Evolutionary conservation across 1,284 basidiomycete species (phyloP).

Genomic region (Rhodofomes roseus): DNA sequence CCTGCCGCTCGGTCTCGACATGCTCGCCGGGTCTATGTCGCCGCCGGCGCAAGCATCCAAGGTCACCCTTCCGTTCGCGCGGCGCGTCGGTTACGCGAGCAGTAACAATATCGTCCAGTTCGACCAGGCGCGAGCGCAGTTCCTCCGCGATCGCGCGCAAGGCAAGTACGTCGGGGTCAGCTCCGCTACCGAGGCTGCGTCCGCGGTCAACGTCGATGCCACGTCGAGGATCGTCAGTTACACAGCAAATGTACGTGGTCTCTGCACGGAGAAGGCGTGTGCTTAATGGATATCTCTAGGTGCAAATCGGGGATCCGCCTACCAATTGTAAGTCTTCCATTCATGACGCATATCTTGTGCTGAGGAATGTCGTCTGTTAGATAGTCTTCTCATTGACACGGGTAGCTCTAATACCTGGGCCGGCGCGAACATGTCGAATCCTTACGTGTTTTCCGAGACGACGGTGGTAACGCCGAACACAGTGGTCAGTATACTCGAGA

Average conservation of each 20-base stretch:
- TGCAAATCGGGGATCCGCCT: slow-evolving; percentile 24
- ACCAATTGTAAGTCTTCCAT: slow-evolving; percentile 19
- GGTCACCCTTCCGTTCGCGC: slow-evolving; percentile 14
- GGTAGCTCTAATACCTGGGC: slow-evolving; percentile 46
- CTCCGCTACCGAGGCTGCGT: not conserved
- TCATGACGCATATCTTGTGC: not conserved
- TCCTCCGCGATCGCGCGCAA: slow-evolving; percentile 4
- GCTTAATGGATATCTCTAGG: slow-evolving; percentile 8
- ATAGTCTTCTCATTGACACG: slow-evolving; percentile 24
- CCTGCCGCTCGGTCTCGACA: not conserved
- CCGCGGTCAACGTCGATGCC: slow-evolving; percentile 10
- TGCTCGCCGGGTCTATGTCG: not conserved
- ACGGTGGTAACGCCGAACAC: slow-evolving; percentile 36
- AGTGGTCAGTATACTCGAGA: slow-evolving; percentile 27
- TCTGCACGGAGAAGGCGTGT: not conserved
- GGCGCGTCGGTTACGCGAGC: slow-evolving; percentile 6
- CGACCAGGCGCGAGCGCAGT: slow-evolving; percentile 16
- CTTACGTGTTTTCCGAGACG: slow-evolving; percentile 34
- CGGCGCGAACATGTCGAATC: slow-evolving; percentile 34
- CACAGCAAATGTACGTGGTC: slow-evolving; percentile 17
- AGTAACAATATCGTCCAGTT: slow-evolving; percentile 13
- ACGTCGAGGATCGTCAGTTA: slow-evolving; percentile 22
- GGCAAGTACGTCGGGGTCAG: not conserved
- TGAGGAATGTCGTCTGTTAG: not conserved
- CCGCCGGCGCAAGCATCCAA: not conserved